Conservation (phyloP, 75 land plant species). For the Picea sitchensis region DNA sequence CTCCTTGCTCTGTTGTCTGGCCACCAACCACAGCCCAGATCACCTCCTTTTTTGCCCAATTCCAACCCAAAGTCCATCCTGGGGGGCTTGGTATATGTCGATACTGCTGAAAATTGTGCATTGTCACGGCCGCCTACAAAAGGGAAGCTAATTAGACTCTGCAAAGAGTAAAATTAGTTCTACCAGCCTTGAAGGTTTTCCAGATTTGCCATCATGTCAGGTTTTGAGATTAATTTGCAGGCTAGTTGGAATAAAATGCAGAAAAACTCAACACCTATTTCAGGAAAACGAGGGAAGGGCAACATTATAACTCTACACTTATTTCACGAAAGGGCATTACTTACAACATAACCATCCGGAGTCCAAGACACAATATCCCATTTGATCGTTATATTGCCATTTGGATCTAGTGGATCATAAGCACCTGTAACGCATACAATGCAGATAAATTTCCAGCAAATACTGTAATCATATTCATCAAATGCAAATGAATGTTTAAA, state of each 20-base stretch:
- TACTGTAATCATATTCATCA: too few relatives aligned
- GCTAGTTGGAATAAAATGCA: neutral
- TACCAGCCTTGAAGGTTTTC: too few relatives aligned
- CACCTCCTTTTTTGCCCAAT: conserved; percentile 80
- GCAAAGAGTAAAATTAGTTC: too few relatives aligned
- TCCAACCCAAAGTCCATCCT: conserved; percentile 86
- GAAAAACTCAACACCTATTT: too few relatives aligned
- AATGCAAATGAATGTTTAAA: too few relatives aligned
- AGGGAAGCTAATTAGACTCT: too few relatives aligned
- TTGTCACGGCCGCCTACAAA: conserved; percentile 73
- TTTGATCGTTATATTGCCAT: conserved; percentile 72
- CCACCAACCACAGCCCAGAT: conserved; percentile 67
- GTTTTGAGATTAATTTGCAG: neutral
- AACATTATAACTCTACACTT: neutral
- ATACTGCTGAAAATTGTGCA: conserved; percentile 82
- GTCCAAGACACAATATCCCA: conserved; percentile 81
- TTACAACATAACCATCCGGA: conserved; percentile 68
- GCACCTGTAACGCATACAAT: conserved; percentile 26
- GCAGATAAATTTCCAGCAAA: too few relatives aligned
- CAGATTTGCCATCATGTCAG: too few relatives aligned
- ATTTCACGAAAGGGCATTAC: neutral
- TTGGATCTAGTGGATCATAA: conserved; percentile 76
- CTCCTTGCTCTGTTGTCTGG: conserved; percentile 31
- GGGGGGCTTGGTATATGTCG: conserved; percentile 72
- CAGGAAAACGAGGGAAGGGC: neutral